Conservation (phyloP, 2,329 filamentous ascomycete species). For the Pseudocercospora crystallina region DNA sequence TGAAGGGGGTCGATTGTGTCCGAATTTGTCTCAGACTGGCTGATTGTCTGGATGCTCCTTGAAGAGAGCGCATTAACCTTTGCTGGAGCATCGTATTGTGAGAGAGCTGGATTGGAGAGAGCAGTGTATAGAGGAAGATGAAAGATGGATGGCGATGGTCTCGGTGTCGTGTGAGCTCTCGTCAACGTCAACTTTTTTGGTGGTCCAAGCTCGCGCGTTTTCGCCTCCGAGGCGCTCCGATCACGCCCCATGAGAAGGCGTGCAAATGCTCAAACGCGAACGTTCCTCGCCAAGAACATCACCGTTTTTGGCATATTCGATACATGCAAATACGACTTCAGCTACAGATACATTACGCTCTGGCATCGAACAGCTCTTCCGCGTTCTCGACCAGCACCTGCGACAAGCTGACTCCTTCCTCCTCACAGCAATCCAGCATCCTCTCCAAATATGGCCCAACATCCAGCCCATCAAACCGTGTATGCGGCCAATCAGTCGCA, state of each 20-base stretch:
- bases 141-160: not conserved
- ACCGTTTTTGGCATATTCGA: not conserved
- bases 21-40: constrained; percentile 23
- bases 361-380: constrained; percentile 45
- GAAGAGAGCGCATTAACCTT: constrained; percentile 49
- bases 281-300: not conserved
- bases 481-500: constrained; percentile 66
- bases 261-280: not conserved
- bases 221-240: too few relatives aligned
- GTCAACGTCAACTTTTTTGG: constrained; percentile 6
- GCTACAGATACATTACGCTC: not conserved
- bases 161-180: too few relatives aligned
- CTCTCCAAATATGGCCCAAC: constrained; percentile 56
- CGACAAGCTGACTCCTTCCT: constrained; percentile 45
- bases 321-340: not conserved
- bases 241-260: too few relatives aligned
- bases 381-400: constrained; percentile 59
- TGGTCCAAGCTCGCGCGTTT: not conserved
- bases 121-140: too few relatives aligned
- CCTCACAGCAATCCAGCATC: constrained; percentile 55
- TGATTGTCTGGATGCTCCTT: constrained; percentile 35
- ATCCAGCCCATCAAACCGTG: constrained; percentile 58
- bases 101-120: too few relatives aligned
- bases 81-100: constrained; percentile 49
- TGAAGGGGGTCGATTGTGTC: constrained; percentile 24